Conservation (phyloP, 2,329 filamentous ascomycete genomes). For the Ustilaginoidea virens region DNA sequence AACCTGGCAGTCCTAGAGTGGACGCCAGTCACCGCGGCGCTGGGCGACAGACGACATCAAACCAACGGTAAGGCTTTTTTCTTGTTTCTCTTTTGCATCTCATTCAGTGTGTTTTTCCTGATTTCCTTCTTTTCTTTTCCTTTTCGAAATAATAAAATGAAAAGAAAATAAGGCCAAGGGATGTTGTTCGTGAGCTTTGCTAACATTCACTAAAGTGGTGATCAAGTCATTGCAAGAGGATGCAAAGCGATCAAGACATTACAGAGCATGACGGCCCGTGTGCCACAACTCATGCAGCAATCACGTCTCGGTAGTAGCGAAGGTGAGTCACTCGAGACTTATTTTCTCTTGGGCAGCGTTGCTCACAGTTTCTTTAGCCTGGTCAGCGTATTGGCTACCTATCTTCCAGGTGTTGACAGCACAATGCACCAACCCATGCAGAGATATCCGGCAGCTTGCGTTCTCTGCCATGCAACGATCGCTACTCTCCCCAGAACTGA, state of each 20-base stretch:
- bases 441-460: constrained; percentile 80
- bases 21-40: constrained; percentile 31
- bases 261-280: constrained; percentile 65
- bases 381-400: constrained; percentile 95
- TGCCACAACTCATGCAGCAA: constrained; percentile 77
- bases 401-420: constrained; percentile 78
- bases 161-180: background rate
- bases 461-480: constrained; percentile 76
- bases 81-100: no score
- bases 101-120: background rate
- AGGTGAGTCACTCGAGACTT: constrained; percentile 30
- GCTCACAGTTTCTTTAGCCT: constrained; percentile 39
- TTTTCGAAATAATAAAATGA: no score
- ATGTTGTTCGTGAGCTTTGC: background rate
- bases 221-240: constrained; percentile 54
- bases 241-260: constrained; percentile 70
- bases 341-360: background rate
- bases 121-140: background rate
- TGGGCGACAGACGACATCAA: constrained; percentile 11
- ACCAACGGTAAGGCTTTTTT: constrained; percentile 13
- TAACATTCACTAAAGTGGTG: constrained; percentile 10
- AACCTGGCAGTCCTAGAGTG: constrained; percentile 51
- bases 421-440: constrained; percentile 88
- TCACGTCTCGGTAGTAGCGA: constrained; percentile 82
- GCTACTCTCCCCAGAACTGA: constrained; percentile 70